Base-by-base conservation (phyloP, 345 rosid species). In the Populus pruinosa region DNA sequence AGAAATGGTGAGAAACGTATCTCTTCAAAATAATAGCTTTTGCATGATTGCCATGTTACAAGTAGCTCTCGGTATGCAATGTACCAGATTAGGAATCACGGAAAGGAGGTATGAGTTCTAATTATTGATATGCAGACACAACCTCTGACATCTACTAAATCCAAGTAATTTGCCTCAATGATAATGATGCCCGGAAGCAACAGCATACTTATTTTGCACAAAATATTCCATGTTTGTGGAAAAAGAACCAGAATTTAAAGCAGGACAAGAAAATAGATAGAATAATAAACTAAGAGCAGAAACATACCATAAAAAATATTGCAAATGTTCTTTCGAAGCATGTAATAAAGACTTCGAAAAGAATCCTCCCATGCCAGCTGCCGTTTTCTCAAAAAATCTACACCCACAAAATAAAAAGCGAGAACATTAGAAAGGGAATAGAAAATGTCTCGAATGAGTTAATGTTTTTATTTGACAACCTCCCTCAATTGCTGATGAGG, bases 301-400 rank as follows among this genome's bases (percentile, higher is more conserved):
- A 61, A 70, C 41, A 87, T 90, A 96, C 99, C 98, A 79, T 93
- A 96, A 82, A 94, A 96, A 71, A 91, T 73, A 80, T 82, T 81
- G 85, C 97, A 96, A 56, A 76, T 79, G 64, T 87, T 88, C 87
- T 91, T 90, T 80, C 97, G 91, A 76, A 91, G 86, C 92, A 90
- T 86, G 86, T 83, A 92, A 82, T 89, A 96, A 31, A 96, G 92
- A 89, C 89, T 92, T 67, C 89, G 91, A 84, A 94, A 93, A 75
- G 98, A 93, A 43, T 96, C 98, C 87, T 91, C 93, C 99, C 99
- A 96, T 17, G 86, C 88, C 66, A 77, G 70, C 61, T 82, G 91
- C 69, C 98, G 86, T 75, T 90, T 88, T 80, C 84, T 84, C 55
- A 94, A 83, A 86, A 92, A 96, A 83, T 88, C 94, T 84, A 76